Conservation (phyloP, 2,329 filamentous ascomycete genomes). For the Didymella segeticola region DNA sequence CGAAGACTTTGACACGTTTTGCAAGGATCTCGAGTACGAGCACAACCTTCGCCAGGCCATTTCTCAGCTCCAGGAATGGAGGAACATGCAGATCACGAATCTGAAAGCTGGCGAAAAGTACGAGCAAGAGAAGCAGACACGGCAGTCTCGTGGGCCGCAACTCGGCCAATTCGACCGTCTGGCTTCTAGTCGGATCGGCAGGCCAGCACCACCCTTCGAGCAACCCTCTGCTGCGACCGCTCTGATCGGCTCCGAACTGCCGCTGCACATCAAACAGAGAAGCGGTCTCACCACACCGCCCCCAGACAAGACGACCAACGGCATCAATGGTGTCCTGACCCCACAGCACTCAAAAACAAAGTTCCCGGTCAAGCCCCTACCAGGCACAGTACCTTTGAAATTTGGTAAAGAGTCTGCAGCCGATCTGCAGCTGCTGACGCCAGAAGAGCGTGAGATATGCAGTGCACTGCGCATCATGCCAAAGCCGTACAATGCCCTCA, state of each 20-base stretch:
- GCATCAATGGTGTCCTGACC: slow-evolving; percentile 44
- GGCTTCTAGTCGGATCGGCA: slow-evolving; percentile 72
- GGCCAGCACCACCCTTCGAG: slow-evolving; percentile 68
- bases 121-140: slow-evolving; percentile 82
- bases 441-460: slow-evolving; percentile 86
- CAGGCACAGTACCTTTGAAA: slow-evolving; percentile 68
- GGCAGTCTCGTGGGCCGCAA: slow-evolving; percentile 70
- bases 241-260: slow-evolving; percentile 79
- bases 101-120: slow-evolving; percentile 89
- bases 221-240: slow-evolving; percentile 76
- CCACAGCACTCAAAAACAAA: slow-evolving; percentile 54
- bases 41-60: slow-evolving; percentile 91
- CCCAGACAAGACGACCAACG: slow-evolving; percentile 51
- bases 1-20: slow-evolving; percentile 85
- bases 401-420: slow-evolving; percentile 78
- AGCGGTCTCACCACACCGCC: slow-evolving; percentile 52
- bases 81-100: slow-evolving; percentile 81
- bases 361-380: slow-evolving; percentile 63
- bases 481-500: slow-evolving; percentile 94
- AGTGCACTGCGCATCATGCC: slow-evolving; percentile 83
- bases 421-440: slow-evolving; percentile 84
- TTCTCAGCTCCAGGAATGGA: slow-evolving; percentile 90
- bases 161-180: slow-evolving; percentile 87
- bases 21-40: slow-evolving; percentile 86
- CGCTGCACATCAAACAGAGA: slow-evolving; percentile 61